Percentiles rank a stretch among this genome's conserved stretches.
These are phyloP conservation scores for Trypanosoma rangeli DNA, from an alignment of 208 protist genomes.

Conservation along the genomic window DNA sequence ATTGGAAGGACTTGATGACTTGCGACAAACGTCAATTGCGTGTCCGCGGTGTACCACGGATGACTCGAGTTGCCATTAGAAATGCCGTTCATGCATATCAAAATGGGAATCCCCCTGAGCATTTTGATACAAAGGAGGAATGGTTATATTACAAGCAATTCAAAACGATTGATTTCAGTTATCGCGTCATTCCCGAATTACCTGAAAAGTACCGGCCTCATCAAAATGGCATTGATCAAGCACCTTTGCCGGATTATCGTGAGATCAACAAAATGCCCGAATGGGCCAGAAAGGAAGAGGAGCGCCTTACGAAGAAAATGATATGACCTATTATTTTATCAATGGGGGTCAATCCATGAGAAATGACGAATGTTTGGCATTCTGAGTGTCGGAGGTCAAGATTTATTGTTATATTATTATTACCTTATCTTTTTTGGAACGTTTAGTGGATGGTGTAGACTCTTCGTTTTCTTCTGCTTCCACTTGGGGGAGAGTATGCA, in stretches of 20 bases:
- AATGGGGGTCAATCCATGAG: constrained; percentile 5
- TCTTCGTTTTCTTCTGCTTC: too few species aligned
- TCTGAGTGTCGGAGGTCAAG: too few species aligned
- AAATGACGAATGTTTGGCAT: too few species aligned
- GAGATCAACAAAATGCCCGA: constrained; percentile 89
- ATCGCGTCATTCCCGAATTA: constrained; percentile 87
- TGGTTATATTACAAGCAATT: constrained; percentile 93
- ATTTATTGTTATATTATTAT: background rate
- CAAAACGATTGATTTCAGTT: constrained; percentile 89
- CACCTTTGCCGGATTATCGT: constrained; percentile 85
- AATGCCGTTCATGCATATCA: constrained; percentile 77
- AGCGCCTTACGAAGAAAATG: constrained; percentile 38
- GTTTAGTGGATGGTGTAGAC: too few species aligned
- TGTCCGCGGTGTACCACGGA: constrained; percentile 68
- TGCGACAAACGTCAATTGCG: constrained; percentile 80
- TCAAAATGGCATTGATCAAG: constrained; percentile 88
- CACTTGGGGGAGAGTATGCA: constrained; percentile 8
- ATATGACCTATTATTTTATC: constrained; percentile 7
- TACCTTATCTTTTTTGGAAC: constrained; percentile 9
- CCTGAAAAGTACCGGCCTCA: constrained; percentile 92
- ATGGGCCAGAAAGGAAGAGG: constrained; percentile 86
- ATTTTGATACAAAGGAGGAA: constrained; percentile 90
- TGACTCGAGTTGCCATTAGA: constrained; percentile 75
- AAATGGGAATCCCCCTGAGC: constrained; percentile 85
- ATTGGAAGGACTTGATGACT: constrained; percentile 93